phyloP scores from a whole-genome alignment of 306 rosid genomes.

The Rosa rugosa region DNA sequence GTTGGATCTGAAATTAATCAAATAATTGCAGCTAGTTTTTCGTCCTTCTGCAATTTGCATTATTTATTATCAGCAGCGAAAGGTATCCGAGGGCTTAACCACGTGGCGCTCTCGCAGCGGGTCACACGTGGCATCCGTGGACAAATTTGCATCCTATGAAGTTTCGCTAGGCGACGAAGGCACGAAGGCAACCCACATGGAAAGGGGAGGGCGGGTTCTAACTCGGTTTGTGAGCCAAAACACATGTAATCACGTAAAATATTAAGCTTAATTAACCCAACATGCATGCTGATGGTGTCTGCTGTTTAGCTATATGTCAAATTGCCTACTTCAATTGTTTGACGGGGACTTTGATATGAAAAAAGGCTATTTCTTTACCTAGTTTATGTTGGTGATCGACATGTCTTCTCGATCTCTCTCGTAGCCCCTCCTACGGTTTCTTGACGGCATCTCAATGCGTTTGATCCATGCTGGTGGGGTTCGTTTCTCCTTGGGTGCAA shows the following conservation, averaged over 20 bases:
- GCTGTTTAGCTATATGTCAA: neutral
- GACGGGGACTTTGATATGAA: neutral
- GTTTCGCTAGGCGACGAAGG: constrained; percentile 24
- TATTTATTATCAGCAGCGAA: neutral
- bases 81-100: constrained; percentile 56
- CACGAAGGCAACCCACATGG: constrained; percentile 32
- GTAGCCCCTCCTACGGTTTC: neutral
- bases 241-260: neutral
- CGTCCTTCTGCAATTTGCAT: neutral
- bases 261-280: neutral
- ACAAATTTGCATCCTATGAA: constrained; percentile 9
- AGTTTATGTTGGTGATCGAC: neutral
- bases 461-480: no score
- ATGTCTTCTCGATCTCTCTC: neutral
- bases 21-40: neutral
- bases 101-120: constrained; percentile 18
- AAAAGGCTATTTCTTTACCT: neutral
- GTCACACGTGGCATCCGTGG: constrained; percentile 22
- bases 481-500: no score
- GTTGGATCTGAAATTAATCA: neutral
- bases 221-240: constrained; percentile 18
- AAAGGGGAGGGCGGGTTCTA: neutral
- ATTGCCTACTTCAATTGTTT: neutral
- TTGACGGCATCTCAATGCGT: neutral
- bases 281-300: neutral